These are phyloP conservation scores for Gamsiella multidivaricata DNA, from an alignment of 192 early-diverging fungal genomes.

Conservation along the genomic window DNA sequence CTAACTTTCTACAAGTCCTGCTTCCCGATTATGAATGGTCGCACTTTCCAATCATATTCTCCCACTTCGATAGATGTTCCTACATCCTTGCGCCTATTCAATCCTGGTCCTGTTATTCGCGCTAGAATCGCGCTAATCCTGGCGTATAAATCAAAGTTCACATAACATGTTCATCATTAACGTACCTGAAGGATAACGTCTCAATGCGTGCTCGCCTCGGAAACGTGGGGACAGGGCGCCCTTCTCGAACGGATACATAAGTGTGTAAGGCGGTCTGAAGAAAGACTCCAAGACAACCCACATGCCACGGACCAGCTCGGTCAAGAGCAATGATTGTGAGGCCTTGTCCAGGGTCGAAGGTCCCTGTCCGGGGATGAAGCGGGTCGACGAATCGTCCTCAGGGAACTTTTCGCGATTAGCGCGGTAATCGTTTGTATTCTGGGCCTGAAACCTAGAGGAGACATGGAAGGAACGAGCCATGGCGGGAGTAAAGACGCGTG, in stretches of 20 bases:
- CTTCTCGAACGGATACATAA: conserved; percentile 97
- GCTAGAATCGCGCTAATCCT: too few relatives aligned
- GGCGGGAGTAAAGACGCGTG: conserved; percentile 44
- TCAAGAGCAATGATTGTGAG: conserved; percentile 87
- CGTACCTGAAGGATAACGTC: conserved; percentile 92
- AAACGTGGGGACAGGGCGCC: conserved; percentile 92
- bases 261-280: conserved; percentile 95
- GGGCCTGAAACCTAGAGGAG: conserved; percentile 28
- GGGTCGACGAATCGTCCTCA: conserved; percentile 47
- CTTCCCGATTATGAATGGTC: too few relatives aligned
- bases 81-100: too few relatives aligned
- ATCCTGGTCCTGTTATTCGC: too few relatives aligned
- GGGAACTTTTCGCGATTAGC: conserved; percentile 51
- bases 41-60: too few relatives aligned
- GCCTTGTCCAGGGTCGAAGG: conserved; percentile 59
- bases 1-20: too few relatives aligned
- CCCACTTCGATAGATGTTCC: not conserved
- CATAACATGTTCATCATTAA: not conserved
- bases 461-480: conserved; percentile 43
- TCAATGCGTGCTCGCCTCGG: conserved; percentile 95
- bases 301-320: conserved; percentile 92
- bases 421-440: conserved; percentile 52
- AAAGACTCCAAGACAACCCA: conserved; percentile 92
- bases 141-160: not conserved
- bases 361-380: conserved; percentile 31